Conservation (phyloP, 2,329 filamentous ascomycete species). For the Dothidotthia symphoricarpi region DNA sequence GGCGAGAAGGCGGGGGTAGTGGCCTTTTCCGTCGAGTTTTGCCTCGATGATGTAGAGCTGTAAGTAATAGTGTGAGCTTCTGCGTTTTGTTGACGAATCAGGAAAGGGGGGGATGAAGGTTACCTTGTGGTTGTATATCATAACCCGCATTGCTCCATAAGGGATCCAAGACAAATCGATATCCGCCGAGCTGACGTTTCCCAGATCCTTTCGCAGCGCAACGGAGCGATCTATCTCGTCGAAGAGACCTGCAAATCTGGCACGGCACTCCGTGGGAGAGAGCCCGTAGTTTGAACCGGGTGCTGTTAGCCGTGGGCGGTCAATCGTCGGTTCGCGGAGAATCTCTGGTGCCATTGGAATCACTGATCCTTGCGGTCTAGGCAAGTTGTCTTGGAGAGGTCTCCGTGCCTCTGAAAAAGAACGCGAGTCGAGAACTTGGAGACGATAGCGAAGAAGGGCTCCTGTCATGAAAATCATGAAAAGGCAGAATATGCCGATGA, state of each 20-base stretch:
- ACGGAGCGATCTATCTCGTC: conserved; percentile 22
- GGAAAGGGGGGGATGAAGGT: background rate
- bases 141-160: too few relatives aligned
- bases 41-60: too few relatives aligned
- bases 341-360: background rate
- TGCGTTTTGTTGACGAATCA: background rate
- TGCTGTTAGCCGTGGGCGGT: conserved; percentile 14
- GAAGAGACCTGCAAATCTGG: conserved; percentile 22
- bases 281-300: conserved; percentile 10
- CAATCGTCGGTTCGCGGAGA: background rate
- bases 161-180: conserved; percentile 21
- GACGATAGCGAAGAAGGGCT: conserved; percentile 6
- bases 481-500: conserved; percentile 2
- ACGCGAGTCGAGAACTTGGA: background rate
- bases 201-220: conserved; percentile 9
- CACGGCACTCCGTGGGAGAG: conserved; percentile 16
- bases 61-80: conserved; percentile 7
- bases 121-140: conserved; percentile 33
- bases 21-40: conserved; percentile 2
- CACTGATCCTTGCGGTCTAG: background rate
- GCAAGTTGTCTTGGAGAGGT: background rate
- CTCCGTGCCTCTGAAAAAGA: background rate
- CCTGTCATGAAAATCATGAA: conserved; percentile 1
- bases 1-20: too few relatives aligned
- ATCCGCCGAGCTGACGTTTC: conserved; percentile 17